These are phyloP conservation scores for Hypoxylon crocopeplum DNA, from an alignment of 495 filamentous ascomycete species.

Conservation along the genomic window DNA sequence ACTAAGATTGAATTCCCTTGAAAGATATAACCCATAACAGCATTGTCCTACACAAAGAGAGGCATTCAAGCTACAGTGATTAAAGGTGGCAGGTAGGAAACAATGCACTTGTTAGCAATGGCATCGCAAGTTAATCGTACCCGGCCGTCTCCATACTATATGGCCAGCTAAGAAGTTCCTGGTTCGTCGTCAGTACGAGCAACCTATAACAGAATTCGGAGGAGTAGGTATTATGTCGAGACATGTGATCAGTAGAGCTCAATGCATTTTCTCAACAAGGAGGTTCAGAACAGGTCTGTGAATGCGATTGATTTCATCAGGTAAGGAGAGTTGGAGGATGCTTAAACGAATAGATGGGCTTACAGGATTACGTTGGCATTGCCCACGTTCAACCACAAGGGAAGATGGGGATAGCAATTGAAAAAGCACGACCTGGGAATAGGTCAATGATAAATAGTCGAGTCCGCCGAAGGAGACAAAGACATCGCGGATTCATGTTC, in stretches of 20 bases:
- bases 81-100: too few species aligned
- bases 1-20: too few species aligned
- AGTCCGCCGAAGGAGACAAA: background rate
- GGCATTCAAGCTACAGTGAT: too few species aligned
- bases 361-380: conserved; percentile 6
- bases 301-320: conserved; percentile 59
- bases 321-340: conserved; percentile 3
- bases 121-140: too few species aligned
- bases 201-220: too few species aligned
- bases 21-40: too few species aligned
- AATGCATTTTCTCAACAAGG: conserved; percentile 57
- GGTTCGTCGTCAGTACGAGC: conserved; percentile 3
- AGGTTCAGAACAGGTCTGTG: conserved; percentile 67
- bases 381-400: too few species aligned
- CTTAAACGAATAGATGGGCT: conserved; percentile 9
- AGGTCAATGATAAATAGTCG: background rate
- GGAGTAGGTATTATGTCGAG: background rate
- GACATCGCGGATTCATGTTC: too few species aligned
- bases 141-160: background rate
- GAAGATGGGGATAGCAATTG: too few species aligned
- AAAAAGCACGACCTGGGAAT: background rate
- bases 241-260: conserved; percentile 45
- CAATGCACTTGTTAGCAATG: background rate
- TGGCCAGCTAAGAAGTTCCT: background rate
- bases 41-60: too few species aligned